A percentile compares a stretch with the other conserved stretches of the same genome.
These are phyloP conservation scores for Linnemannia exigua DNA, from an alignment of 192 early-diverging fungal genomes.

Conservation along the genomic window DNA sequence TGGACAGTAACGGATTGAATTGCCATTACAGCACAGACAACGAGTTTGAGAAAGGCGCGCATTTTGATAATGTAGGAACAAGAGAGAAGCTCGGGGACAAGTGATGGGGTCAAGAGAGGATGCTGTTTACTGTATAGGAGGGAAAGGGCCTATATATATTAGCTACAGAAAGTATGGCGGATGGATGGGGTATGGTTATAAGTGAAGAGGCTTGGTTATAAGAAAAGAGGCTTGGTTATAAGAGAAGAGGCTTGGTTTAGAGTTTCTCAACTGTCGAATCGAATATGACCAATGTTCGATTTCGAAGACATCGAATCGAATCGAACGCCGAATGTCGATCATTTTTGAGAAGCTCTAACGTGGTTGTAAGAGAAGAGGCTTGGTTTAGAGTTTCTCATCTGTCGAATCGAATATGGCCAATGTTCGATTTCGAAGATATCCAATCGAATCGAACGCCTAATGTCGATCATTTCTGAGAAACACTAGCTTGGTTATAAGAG, in stretches of 20 bases:
- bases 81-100: background rate
- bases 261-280: background rate
- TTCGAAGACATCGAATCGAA: background rate
- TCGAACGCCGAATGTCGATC: no score
- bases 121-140: slow-evolving; percentile 20
- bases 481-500: background rate
- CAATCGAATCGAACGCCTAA: no score
- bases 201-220: slow-evolving; percentile 21
- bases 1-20: slow-evolving; percentile 21
- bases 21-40: slow-evolving; percentile 24
- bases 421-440: background rate
- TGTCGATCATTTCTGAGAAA: no score
- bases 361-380: background rate
- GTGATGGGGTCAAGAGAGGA: slow-evolving; percentile 15
- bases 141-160: slow-evolving; percentile 17
- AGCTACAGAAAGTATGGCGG: slow-evolving; percentile 16
- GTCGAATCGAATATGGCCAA: background rate
- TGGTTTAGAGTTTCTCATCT: background rate
- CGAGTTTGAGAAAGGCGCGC: slow-evolving; percentile 25
- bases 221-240: slow-evolving; percentile 12
- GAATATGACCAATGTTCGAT: background rate
- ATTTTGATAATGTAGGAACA: slow-evolving; percentile 18
- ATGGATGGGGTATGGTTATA: background rate
- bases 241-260: slow-evolving; percentile 21
- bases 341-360: no score